Percentiles rank a stretch among this genome's conserved stretches.
Conservation (phyloP, 306 rosid species). For the Erythrophleum fordii region DNA sequence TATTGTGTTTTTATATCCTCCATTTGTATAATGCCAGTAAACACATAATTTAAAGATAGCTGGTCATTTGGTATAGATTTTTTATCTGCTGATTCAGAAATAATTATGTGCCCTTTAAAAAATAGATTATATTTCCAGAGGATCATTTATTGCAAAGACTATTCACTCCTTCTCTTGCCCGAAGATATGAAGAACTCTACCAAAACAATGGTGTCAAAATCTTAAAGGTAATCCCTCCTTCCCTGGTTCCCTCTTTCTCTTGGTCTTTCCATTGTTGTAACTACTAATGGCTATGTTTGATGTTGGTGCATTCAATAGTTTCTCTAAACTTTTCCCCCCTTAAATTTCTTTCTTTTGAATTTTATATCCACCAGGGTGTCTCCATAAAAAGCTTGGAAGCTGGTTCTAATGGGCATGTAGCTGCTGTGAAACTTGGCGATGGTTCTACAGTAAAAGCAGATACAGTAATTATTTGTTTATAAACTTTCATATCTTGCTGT, state of each 20-base stretch:
- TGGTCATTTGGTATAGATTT: slow-evolving; percentile 36
- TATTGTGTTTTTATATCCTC: slow-evolving; percentile 10
- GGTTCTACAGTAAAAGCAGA: slow-evolving; percentile 87
- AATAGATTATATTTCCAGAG: slow-evolving; percentile 83
- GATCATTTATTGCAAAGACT: slow-evolving; percentile 78
- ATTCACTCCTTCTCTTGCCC: slow-evolving; percentile 89
- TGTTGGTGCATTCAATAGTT: background rate
- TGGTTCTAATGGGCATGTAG: slow-evolving; percentile 67
- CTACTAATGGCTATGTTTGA: slow-evolving; percentile 5
- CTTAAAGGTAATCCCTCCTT: slow-evolving; percentile 61
- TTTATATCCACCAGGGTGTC: slow-evolving; percentile 62
- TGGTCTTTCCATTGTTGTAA: background rate
- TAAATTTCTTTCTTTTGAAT: slow-evolving; percentile 38
- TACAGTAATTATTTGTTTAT: slow-evolving; percentile 50
- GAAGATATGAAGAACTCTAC: slow-evolving; percentile 88
- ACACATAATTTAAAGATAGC: slow-evolving; percentile 3
- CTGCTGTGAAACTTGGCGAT: slow-evolving; percentile 81
- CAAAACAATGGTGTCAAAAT: slow-evolving; percentile 84
- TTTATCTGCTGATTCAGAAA: slow-evolving; percentile 35
- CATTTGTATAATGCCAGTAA: slow-evolving; percentile 6
- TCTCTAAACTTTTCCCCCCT: slow-evolving; percentile 1
- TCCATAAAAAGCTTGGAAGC: slow-evolving; percentile 79
- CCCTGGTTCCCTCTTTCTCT: slow-evolving; percentile 34
- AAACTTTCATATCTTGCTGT: slow-evolving; percentile 10
- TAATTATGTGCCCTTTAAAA: slow-evolving; percentile 26